Evolutionary conservation across 148 eudicot genomes (phyloP).

Genomic region (Cornus kousa): DNA sequence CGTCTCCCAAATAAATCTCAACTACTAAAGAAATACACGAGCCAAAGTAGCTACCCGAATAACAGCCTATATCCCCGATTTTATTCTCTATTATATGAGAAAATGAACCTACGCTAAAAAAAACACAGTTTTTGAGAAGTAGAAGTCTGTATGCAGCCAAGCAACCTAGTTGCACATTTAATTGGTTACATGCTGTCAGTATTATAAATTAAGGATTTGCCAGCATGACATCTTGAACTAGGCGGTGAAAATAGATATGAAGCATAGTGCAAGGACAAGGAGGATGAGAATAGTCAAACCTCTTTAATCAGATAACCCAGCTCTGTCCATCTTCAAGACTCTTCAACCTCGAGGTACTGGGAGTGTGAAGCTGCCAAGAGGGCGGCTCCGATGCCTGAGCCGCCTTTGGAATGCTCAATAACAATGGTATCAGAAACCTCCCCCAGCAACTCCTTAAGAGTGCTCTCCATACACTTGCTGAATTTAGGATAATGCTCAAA

Average conservation of each 20-base stretch:
- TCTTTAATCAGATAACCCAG: neutral
- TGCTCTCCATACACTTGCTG: slow-evolving; percentile 65
- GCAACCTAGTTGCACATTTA: neutral
- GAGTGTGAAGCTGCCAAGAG: slow-evolving; percentile 95
- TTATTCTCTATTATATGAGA: neutral
- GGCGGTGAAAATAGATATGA: neutral
- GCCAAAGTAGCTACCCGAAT: neutral
- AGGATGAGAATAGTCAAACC: slow-evolving; percentile 6
- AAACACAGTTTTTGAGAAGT: no score
- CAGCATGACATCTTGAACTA: neutral
- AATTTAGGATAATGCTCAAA: slow-evolving; percentile 80
- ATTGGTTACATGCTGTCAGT: neutral
- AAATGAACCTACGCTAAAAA: neutral
- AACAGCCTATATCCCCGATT: neutral
- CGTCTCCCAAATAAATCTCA: neutral
- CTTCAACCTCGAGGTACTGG: slow-evolving; percentile 50
- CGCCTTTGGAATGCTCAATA: slow-evolving; percentile 79
- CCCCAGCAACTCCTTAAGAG: slow-evolving; percentile 72
- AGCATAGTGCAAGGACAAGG: neutral
- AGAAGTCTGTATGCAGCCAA: neutral
- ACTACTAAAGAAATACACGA: no score
- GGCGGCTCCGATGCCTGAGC: slow-evolving; percentile 93
- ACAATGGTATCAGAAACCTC: slow-evolving; percentile 52
- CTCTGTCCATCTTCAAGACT: slow-evolving; percentile 9
- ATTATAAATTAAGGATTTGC: neutral